Conservation (phyloP, 108 stramenopile species). For the Cyclotella baltica region DNA sequence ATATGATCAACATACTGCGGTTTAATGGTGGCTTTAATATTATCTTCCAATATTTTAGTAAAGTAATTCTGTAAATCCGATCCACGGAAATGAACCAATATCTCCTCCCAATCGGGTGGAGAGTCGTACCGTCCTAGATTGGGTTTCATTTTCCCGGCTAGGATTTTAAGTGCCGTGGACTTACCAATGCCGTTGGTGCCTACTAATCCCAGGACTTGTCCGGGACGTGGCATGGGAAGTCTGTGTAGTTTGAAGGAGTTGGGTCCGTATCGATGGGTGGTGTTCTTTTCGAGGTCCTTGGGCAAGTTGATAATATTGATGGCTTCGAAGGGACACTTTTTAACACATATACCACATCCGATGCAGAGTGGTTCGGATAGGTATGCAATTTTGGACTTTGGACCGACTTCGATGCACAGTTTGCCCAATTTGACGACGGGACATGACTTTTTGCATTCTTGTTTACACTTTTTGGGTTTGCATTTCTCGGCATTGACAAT, state of each 20-base stretch:
- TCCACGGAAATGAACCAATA: constrained; percentile 96
- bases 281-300: constrained; percentile 94
- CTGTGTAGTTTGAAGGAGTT: constrained; percentile 99
- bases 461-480: constrained; percentile 97
- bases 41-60: constrained; percentile 96
- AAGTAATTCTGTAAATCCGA: constrained; percentile 99
- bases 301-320: constrained; percentile 99
- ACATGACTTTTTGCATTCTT: constrained; percentile 97
- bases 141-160: constrained; percentile 98
- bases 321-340: constrained; percentile 98
- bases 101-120: constrained; percentile 99
- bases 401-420: constrained; percentile 95
- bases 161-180: constrained; percentile 95
- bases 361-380: constrained; percentile 93
- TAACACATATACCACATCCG: constrained; percentile 98
- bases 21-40: constrained; percentile 99
- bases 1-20: constrained; percentile 99
- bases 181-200: constrained; percentile 99
- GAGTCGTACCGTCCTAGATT: constrained; percentile 94
- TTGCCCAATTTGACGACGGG: constrained; percentile 97
- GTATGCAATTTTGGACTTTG: constrained; percentile 91
- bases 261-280: constrained; percentile 99
- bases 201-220: constrained; percentile 97
- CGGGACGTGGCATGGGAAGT: constrained; percentile 97
- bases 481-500: constrained; percentile 93